Evolutionary conservation across 2,329 filamentous ascomycete species (phyloP).

Genomic region (Talaromyces sp.): DNA sequence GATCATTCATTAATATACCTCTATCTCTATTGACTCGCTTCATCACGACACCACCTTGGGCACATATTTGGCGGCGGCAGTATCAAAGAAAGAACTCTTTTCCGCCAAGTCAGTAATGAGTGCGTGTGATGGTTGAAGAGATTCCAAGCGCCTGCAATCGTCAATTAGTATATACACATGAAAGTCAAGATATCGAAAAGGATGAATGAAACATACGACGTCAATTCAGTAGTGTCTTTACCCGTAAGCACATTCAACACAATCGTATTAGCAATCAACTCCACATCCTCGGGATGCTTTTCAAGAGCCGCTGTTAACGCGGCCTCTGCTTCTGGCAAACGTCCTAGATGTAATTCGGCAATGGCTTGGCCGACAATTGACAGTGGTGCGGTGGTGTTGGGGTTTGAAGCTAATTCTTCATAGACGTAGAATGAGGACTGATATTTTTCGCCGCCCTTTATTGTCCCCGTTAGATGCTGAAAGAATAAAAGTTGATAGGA

Average conservation of each 20-base stretch:
- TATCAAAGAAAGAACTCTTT: slow-evolving; percentile 84
- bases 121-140: slow-evolving; percentile 61
- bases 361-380: slow-evolving; percentile 83
- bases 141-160: slow-evolving; percentile 36
- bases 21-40: not conserved
- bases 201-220: slow-evolving; percentile 52
- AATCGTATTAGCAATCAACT: slow-evolving; percentile 75
- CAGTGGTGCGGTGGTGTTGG: slow-evolving; percentile 69
- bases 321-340: slow-evolving; percentile 80
- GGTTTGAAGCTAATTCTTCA: slow-evolving; percentile 86
- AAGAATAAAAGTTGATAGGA: too few species aligned
- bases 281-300: slow-evolving; percentile 64
- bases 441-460: slow-evolving; percentile 94
- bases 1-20: slow-evolving; percentile 1
- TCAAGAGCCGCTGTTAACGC: slow-evolving; percentile 75
- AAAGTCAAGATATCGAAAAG: not conserved
- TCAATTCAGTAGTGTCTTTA: slow-evolving; percentile 61
- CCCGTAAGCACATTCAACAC: slow-evolving; percentile 74
- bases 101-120: slow-evolving; percentile 70
- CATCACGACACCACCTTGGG: slow-evolving; percentile 58
- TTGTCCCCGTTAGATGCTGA: too few species aligned
- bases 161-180: not conserved
- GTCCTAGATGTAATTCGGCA: slow-evolving; percentile 82
- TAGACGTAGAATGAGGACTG: slow-evolving; percentile 97
- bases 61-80: slow-evolving; percentile 78